These are phyloP conservation scores for Guyanaporus albipodus DNA, from an alignment of 768 basidiomycete species.

Conservation along the genomic window DNA sequence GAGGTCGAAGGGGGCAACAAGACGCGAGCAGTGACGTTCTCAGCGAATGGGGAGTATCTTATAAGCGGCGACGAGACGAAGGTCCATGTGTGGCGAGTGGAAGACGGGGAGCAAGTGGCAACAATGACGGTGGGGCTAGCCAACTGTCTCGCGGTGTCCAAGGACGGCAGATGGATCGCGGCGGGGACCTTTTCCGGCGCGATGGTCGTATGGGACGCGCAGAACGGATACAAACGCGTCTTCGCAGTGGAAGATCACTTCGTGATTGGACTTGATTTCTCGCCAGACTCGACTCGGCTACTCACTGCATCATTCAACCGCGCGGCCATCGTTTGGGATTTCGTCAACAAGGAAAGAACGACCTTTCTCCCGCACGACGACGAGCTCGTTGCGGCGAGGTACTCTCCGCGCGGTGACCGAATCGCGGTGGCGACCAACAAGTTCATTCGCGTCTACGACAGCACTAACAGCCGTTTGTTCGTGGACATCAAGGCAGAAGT, in stretches of 20 bases:
- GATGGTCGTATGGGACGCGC: neutral
- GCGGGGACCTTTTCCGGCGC: neutral
- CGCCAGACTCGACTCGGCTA: neutral
- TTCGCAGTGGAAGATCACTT: neutral
- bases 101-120: neutral
- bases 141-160: neutral
- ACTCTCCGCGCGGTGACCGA: neutral
- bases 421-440: neutral
- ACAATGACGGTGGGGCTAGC: neutral
- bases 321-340: neutral
- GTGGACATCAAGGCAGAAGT: neutral
- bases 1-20: neutral
- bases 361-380: neutral
- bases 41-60: neutral
- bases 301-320: neutral
- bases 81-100: slow-evolving; percentile 1
- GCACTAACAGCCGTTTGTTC: neutral
- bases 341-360: neutral
- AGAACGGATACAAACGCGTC: neutral
- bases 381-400: neutral
- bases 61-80: neutral
- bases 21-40: neutral
- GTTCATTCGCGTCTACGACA: neutral
- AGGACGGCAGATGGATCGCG: neutral
- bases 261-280: neutral